These are phyloP conservation scores for Austroboletus niveus DNA, from an alignment of 1,284 basidiomycete genomes.

Conservation along the genomic window DNA sequence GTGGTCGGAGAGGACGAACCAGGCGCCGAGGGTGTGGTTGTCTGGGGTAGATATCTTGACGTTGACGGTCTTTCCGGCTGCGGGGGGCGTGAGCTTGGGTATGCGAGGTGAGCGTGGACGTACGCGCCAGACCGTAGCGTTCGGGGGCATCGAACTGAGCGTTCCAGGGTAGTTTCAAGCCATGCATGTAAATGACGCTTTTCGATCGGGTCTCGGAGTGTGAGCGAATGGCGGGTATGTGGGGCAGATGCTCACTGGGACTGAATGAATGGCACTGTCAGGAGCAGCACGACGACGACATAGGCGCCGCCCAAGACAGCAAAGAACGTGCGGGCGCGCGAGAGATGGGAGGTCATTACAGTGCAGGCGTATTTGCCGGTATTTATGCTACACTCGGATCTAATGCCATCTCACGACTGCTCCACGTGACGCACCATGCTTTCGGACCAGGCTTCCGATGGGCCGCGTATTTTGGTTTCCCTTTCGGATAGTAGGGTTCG, in stretches of 20 bases:
- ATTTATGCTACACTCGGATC: too few species aligned
- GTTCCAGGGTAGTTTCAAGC: constrained; percentile 61
- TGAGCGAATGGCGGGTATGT: neutral
- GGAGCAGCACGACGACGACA: constrained; percentile 48
- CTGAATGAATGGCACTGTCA: constrained; percentile 68
- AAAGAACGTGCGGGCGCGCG: too few species aligned
- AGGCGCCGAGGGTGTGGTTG: constrained; percentile 79
- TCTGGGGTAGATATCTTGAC: constrained; percentile 72
- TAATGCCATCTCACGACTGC: too few species aligned
- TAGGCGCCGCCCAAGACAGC: constrained; percentile 50
- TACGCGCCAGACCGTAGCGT: constrained; percentile 80
- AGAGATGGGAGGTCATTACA: too few species aligned
- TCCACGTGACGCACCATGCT: too few species aligned
- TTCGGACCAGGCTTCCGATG: too few species aligned
- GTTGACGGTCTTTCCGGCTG: constrained; percentile 80
- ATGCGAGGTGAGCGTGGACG: constrained; percentile 29
- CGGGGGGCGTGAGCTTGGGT: neutral
- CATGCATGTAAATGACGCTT: constrained; percentile 66
- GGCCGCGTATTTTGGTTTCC: too few species aligned
- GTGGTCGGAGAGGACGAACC: constrained; percentile 81
- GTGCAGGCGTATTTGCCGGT: too few species aligned
- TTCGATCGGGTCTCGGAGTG: constrained; percentile 12
- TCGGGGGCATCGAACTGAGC: constrained; percentile 68
- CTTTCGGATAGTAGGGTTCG: too few species aligned
- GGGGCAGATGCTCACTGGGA: constrained; percentile 56